Evolutionary conservation across 1,139 yeast species (phyloP), one percentile per base, ranked within the genome.

Genomic region (Protomyces macrosporus): DNA sequence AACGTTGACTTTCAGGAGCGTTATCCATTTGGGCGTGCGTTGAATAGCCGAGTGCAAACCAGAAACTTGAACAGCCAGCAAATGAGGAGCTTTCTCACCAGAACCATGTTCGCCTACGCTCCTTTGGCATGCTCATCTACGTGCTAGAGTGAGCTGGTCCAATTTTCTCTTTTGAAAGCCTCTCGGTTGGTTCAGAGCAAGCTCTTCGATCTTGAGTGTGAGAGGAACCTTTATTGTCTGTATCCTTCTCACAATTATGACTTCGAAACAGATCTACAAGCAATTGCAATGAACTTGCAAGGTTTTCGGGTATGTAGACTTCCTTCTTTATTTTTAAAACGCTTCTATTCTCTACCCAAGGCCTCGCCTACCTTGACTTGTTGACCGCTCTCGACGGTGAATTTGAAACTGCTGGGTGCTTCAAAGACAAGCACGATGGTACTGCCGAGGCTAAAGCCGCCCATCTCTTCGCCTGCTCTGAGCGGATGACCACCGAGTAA

Each of bases 351-450:
- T 42, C 23, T 42, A 16, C 48, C 48, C 6, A 42, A 30, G 6
- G 48, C 48, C 12, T 51, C 45, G 23, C 99, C 99, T 81, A 93
- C 85, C 73, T 85, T 84, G 53, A 95, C 93, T 69, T 80, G 82
- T 69, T 90, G 87, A 30, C 96, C 96, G 14, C 82, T 80, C 64
- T 82, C 78, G 63, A 91, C 81, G 54, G 82, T 76, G 72, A 91
- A 95, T 72, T 83, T 76, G 75, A 91, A 95, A 64, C 80, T 81
- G 56, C 74, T 72, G 45, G 98, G 98, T 0, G 98, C 98, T 75
- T 95, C 98, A 76, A 95, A 95, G 39, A 95, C 95, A 67, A 95
- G 80, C 16, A 95, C 98, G 36, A 95, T 95, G 0, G 99, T 95
- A 45, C 96, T 87, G 0, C 99, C 99, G 63, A 95, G 80, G 78